Evolutionary conservation across 192 early-diverging fungal species (phyloP).

Genomic region (Coemansia sp.): DNA sequence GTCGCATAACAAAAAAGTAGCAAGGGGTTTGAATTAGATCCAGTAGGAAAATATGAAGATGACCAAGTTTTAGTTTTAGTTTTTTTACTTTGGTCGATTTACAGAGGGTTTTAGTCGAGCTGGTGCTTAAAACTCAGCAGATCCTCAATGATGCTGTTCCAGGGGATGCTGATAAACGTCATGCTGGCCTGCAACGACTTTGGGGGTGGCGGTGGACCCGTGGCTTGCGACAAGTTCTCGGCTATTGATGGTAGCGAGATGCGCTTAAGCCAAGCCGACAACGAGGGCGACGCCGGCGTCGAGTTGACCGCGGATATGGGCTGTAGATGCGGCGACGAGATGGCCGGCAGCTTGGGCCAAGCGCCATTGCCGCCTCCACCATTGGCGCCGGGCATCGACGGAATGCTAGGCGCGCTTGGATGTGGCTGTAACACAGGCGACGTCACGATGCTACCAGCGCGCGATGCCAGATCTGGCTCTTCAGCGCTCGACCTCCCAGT

Average conservation of each 20-base stretch:
- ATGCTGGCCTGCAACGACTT: conserved; percentile 79
- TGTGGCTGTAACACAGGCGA: conserved; percentile 52
- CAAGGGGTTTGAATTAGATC: background rate
- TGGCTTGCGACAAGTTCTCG: conserved; percentile 54
- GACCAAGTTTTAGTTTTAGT: background rate
- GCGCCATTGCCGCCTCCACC: conserved; percentile 1
- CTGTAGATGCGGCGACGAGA: conserved; percentile 49
- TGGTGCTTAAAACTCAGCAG: conserved; percentile 52
- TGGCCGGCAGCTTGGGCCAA: conserved; percentile 41
- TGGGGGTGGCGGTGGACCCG: conserved; percentile 57
- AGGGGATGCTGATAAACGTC: conserved; percentile 93
- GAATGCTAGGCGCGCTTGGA: conserved; percentile 18
- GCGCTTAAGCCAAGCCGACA: conserved; percentile 56
- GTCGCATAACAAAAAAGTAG: background rate
- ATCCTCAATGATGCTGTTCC: conserved; percentile 75
- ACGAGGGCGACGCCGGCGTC: conserved; percentile 48
- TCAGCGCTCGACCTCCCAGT: conserved; percentile 42
- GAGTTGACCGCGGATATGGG: conserved; percentile 47
- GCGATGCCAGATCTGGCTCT: conserved; percentile 36
- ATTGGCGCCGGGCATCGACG: conserved; percentile 13
- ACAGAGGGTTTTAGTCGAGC: conserved; percentile 30
- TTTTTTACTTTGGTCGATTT: background rate
- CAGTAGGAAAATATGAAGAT: background rate
- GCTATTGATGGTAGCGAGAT: conserved; percentile 57
- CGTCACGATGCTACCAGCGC: conserved; percentile 35